These are phyloP conservation scores for Pseudogymnoascus pannorum DNA, from an alignment of 2,329 filamentous ascomycete genomes.

Conservation along the genomic window DNA sequence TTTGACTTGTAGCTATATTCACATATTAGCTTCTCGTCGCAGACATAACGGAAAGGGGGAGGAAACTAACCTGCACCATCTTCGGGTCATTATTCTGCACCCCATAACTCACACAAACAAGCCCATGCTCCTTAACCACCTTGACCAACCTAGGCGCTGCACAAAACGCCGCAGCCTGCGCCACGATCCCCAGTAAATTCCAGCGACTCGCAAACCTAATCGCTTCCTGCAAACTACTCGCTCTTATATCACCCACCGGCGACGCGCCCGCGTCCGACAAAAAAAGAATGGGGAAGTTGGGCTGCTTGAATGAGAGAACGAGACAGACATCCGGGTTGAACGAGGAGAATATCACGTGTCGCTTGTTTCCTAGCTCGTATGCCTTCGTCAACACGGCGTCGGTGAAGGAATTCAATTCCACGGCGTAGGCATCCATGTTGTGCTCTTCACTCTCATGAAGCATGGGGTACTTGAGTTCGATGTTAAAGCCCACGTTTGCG, in stretches of 20 bases:
- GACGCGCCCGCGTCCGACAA: conserved; percentile 81
- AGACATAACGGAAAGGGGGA: neutral
- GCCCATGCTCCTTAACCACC: conserved; percentile 87
- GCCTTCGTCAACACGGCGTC: conserved; percentile 87
- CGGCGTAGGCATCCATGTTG: conserved; percentile 92
- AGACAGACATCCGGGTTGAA: conserved; percentile 98
- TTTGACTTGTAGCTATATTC: conserved; percentile 60
- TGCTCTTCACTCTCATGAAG: conserved; percentile 90
- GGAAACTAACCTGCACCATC: conserved; percentile 67
- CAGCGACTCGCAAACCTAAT: conserved; percentile 90
- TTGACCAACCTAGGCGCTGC: conserved; percentile 81
- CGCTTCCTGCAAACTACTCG: conserved; percentile 87
- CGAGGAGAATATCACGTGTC: conserved; percentile 95
- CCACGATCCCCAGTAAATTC: conserved; percentile 90
- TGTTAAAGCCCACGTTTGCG: conserved; percentile 84
- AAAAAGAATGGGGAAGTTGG: conserved; percentile 91
- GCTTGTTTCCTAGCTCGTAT: conserved; percentile 63
- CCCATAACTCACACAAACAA: conserved; percentile 96
- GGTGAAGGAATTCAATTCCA: conserved; percentile 93
- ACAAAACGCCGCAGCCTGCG: conserved; percentile 79
- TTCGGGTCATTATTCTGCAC: conserved; percentile 76
- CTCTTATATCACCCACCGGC: conserved; percentile 79
- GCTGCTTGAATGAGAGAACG: conserved; percentile 91
- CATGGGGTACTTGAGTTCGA: conserved; percentile 99
- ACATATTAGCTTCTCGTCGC: conserved; percentile 10